Evolutionary conservation across 805 yeast genomes (phyloP), one percentile per base, ranked within the genome.

Genomic region (Spathaspora hagerdaliae): DNA sequence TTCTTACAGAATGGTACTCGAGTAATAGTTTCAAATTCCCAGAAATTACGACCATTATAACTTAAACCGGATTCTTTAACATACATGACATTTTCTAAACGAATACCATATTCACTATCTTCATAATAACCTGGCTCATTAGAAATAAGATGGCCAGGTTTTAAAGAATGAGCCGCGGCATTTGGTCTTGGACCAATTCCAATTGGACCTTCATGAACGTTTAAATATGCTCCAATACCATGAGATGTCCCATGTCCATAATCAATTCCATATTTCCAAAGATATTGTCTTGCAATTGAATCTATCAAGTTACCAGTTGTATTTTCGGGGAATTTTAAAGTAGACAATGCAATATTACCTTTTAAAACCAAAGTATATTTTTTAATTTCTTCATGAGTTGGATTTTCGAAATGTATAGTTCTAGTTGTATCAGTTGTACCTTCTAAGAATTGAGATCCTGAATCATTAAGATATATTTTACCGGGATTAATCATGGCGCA

Each of bases 1-100:
- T 78, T 81, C 51, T 74, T 74, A 62, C 96, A 88, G 36, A 50
- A 85, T 14, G 99, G 99, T 15, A 87, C 87, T 54, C 82, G 64
- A 0, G 98, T 92, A 43, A 89, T 69, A 52, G 96, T 89, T 50
- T 87, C 96, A 61, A 94, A 90, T 49, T 78, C 80, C 41, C 80
- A 75, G 58, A 79, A 85, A 47, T 68, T 64, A 52, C 71, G 73
- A 41, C 80, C 87, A 44, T 80, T 82, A 63, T 74, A 78, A 0
- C 55, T 33, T 43, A 56, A 60, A 8, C 70, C 75, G 39, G 68
- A 55, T 40, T 69, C 71, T 50, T 70, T 71, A 36, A 75, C 74
- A 46, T 57, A 71, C 71, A 79, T 69, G 57, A 78, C 77, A 54
- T 74, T 70, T 51, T 71, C 77, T 47, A 81, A 73, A 55, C 86